Evolutionary conservation across 768 basidiomycete species (phyloP), one percentile per base, ranked within the genome.

Genomic region (Pleurotus pulmonarius): DNA sequence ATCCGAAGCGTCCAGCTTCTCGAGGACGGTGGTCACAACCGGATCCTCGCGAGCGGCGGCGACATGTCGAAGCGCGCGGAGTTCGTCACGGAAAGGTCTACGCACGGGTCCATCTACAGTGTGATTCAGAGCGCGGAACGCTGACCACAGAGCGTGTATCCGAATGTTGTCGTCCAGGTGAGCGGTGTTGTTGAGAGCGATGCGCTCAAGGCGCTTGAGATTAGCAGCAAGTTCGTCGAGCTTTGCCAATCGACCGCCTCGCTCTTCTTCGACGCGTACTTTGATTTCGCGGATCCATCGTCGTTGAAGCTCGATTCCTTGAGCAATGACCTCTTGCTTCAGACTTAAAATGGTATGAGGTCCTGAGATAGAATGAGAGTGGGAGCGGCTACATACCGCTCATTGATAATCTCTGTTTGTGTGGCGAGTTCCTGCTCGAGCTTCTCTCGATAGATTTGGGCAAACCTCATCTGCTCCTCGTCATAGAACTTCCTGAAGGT

Each of bases 201-300:
- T 79, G 57, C 90, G 85, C 70, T 97, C 94, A 26, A 99, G 84
- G 59, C 91, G 87, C 70, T 97, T 95, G 61, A 98, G 75, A 46
- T 89, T 88, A 4, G 90, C 84, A 8, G 94, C 88, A 46, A 99
- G 87, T 68, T 95, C 91, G 65, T 96, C 94, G 34, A 99, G 85
- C 71, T 94, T 97, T 45, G 94, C 90, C 8, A 99, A 81, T 55
- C 97, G 89, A 11, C 94, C 94, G 13, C 94, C 94, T 44, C 97
- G 93, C 71, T 99, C 97, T 66, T 93, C 84, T 72, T 99, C 96
- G 56, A 99, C 95, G 60, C 87, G 89, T 49, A 94, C 81, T 75
- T 98, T 97, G 78, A 98, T 87, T 57, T 98, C 94, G 29, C 92
- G 86, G 41, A 99, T 90, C 95, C 96, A 98, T 54, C 92, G 83